phyloP scores from a whole-genome alignment of 1,284 basidiomycete genomes.

The Trichosporon ovoides region DNA sequence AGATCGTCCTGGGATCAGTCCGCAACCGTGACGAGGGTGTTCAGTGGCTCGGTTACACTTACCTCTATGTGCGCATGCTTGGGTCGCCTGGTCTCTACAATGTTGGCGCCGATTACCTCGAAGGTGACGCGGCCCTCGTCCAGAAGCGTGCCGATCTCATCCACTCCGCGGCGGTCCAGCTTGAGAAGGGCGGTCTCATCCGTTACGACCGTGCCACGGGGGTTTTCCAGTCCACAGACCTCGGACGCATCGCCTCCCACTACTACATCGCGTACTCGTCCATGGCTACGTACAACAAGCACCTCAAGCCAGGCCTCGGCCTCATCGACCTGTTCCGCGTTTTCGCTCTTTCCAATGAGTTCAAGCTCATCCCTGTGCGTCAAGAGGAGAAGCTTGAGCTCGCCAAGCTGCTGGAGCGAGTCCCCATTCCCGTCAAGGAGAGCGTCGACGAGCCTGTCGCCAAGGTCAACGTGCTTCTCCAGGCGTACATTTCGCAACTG shows the following conservation, averaged over 20 bases:
- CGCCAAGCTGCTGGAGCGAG: slow-evolving; percentile 85
- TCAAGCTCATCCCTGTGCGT: slow-evolving; percentile 85
- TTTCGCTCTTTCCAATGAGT: slow-evolving; percentile 94
- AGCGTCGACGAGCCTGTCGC: slow-evolving; percentile 91
- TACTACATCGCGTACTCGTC: slow-evolving; percentile 95
- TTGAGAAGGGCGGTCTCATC: slow-evolving; percentile 90
- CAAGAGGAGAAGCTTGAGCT: slow-evolving; percentile 84
- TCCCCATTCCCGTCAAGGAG: slow-evolving; percentile 97
- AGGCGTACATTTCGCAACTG: slow-evolving; percentile 91
- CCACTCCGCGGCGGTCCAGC: slow-evolving; percentile 85
- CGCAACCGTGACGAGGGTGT: slow-evolving; percentile 95
- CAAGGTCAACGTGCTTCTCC: slow-evolving; percentile 94
- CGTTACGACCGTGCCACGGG: slow-evolving; percentile 90
- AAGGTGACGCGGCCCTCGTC: slow-evolving; percentile 68
- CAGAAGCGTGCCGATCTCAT: slow-evolving; percentile 92
- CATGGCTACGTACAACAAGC: slow-evolving; percentile 96
- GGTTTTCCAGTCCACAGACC: slow-evolving; percentile 81
- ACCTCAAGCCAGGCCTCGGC: slow-evolving; percentile 80
- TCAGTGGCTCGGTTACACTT: slow-evolving; percentile 94
- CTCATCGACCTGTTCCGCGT: slow-evolving; percentile 90
- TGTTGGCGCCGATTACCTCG: slow-evolving; percentile 84
- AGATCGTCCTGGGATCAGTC: slow-evolving; percentile 93
- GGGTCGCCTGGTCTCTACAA: slow-evolving; percentile 83
- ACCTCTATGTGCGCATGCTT: slow-evolving; percentile 95
- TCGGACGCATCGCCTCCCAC: slow-evolving; percentile 92